Conservation (phyloP, 495 filamentous ascomycete genomes). For the Durotheca rogersii region DNA sequence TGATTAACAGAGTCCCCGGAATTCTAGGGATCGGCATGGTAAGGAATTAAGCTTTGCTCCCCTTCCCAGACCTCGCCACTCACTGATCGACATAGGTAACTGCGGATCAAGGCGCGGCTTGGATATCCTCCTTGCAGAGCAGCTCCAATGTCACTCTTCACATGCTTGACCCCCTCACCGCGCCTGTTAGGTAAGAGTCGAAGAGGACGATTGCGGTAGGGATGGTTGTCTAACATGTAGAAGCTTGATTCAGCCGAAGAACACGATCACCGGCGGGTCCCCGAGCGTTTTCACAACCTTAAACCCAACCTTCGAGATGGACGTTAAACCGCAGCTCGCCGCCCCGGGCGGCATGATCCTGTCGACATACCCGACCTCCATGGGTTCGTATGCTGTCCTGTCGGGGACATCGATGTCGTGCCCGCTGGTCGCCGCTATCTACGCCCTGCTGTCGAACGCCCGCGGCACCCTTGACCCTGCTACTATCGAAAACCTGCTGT, state of each 20-base stretch:
- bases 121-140: constrained; percentile 41
- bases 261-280: constrained; percentile 45
- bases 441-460: constrained; percentile 53
- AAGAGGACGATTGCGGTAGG: background rate
- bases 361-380: constrained; percentile 54
- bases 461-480: constrained; percentile 51
- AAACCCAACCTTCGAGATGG: constrained; percentile 57
- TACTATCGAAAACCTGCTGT: constrained; percentile 48
- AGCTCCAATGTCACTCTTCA: constrained; percentile 44
- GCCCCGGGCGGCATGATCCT: constrained; percentile 58
- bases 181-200: constrained; percentile 35
- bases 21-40: constrained; percentile 47
- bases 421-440: constrained; percentile 55
- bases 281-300: constrained; percentile 55
- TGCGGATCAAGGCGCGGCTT: constrained; percentile 45
- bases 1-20: constrained; percentile 27
- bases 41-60: background rate
- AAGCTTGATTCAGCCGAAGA: constrained; percentile 31
- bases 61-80: background rate
- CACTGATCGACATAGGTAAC: constrained; percentile 35
- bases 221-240: constrained; percentile 14
- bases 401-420: constrained; percentile 64
- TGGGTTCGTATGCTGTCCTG: constrained; percentile 55
- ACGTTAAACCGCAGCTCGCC: constrained; percentile 55
- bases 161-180: constrained; percentile 45